These are phyloP conservation scores for Auricularia heimuer DNA, from an alignment of 768 basidiomycete species.

Conservation along the genomic window DNA sequence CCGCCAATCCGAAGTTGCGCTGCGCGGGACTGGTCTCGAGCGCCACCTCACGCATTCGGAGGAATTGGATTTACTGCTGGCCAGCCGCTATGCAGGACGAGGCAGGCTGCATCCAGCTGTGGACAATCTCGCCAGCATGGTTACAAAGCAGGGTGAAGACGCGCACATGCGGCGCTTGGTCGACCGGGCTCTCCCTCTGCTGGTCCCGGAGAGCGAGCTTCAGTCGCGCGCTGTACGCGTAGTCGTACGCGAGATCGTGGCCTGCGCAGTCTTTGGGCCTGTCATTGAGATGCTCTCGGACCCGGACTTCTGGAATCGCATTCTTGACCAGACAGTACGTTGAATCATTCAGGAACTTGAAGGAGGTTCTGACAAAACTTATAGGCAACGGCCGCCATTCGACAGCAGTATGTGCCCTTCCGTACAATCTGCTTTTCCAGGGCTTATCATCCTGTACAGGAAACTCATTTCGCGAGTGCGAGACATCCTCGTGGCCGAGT, in stretches of 20 bases:
- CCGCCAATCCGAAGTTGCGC: constrained; percentile 76
- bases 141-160: constrained; percentile 85
- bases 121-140: constrained; percentile 77
- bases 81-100: constrained; percentile 65
- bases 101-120: constrained; percentile 77
- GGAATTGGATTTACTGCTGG: constrained; percentile 78
- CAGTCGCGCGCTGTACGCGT: constrained; percentile 60
- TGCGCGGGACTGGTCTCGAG: constrained; percentile 75
- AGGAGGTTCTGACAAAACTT: neutral
- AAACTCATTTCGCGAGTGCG: constrained; percentile 25
- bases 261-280: constrained; percentile 76
- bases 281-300: constrained; percentile 89
- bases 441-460: neutral
- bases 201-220: constrained; percentile 70
- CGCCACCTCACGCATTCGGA: constrained; percentile 81
- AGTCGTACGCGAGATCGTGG: constrained; percentile 71
- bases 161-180: constrained; percentile 66
- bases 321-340: constrained; percentile 84
- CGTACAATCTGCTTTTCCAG: too few species aligned
- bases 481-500: constrained; percentile 37
- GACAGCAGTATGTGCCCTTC: constrained; percentile 43
- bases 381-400: constrained; percentile 59
- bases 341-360: neutral
- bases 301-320: constrained; percentile 94
- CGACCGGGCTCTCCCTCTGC: constrained; percentile 56